phyloP scores from a whole-genome alignment of 164 flowering plant genomes.

The Vitis cinerea region DNA sequence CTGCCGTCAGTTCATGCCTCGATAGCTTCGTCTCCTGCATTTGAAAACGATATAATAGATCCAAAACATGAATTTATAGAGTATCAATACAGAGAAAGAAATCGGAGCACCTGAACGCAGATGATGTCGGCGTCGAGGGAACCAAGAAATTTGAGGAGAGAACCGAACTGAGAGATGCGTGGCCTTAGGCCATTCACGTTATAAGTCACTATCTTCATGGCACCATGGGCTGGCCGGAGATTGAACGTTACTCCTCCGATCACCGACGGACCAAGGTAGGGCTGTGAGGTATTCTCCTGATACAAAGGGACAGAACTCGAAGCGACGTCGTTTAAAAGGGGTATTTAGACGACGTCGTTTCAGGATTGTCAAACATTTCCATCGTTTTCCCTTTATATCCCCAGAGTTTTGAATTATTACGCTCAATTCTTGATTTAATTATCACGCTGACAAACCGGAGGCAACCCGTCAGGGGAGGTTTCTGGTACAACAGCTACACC shows the following conservation, averaged over 20 bases:
- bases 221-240: not conserved
- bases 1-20: slow-evolving; percentile 81
- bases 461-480: too few species aligned
- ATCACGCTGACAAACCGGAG: too few species aligned
- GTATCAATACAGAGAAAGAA: not conserved
- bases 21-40: slow-evolving; percentile 79
- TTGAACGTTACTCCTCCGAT: not conserved
- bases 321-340: too few species aligned
- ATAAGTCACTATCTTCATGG: slow-evolving; percentile 88
- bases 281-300: too few species aligned
- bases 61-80: not conserved
- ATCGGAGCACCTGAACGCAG: slow-evolving; percentile 73
- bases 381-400: too few species aligned
- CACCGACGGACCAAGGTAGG: too few species aligned
- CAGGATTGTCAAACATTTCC: too few species aligned
- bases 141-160: slow-evolving; percentile 71
- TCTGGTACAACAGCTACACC: too few species aligned
- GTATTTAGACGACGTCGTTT: too few species aligned
- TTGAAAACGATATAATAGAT: not conserved
- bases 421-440: too few species aligned
- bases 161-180: slow-evolving; percentile 76
- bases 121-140: slow-evolving; percentile 86
- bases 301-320: too few species aligned
- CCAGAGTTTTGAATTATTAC: too few species aligned
- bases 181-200: slow-evolving; percentile 89